Evolutionary conservation across 2,329 filamentous ascomycete genomes (phyloP).

Genomic region (Esteya vermicola): DNA sequence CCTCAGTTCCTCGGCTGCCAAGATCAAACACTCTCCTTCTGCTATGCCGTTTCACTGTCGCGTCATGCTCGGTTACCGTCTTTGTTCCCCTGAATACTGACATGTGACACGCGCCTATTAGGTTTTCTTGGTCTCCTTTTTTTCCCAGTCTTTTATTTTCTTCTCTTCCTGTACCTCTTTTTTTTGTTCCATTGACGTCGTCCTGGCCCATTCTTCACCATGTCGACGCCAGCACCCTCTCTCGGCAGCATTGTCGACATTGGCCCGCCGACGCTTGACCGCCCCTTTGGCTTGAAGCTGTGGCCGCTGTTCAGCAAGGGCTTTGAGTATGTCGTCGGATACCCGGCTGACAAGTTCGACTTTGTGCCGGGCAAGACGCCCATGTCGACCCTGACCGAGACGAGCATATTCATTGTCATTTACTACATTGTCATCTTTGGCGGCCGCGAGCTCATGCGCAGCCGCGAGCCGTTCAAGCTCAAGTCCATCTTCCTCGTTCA

Average conservation of each 20-base stretch:
- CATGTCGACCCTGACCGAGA: conserved; percentile 80
- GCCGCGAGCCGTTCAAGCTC: conserved; percentile 71
- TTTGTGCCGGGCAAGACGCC: conserved; percentile 73
- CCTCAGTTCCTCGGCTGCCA: too few relatives aligned
- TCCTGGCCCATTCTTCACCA: conserved; percentile 1
- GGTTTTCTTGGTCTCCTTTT: too few relatives aligned
- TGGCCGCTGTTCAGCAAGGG: conserved; percentile 92
- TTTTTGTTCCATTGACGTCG: neutral
- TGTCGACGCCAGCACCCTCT: conserved; percentile 5
- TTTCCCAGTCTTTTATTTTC: neutral
- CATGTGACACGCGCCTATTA: neutral
- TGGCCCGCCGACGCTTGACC: conserved; percentile 69
- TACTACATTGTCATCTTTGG: conserved; percentile 95
- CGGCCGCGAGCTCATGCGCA: conserved; percentile 83
- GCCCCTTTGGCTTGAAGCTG: conserved; percentile 78
- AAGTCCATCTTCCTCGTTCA: conserved; percentile 86
- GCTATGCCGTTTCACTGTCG: too few relatives aligned
- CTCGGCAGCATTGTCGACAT: conserved; percentile 19
- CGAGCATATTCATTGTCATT: conserved; percentile 62
- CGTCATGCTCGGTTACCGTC: conserved; percentile 11
- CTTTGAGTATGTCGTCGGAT: conserved; percentile 64
- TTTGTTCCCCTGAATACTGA: neutral
- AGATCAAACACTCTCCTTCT: too few relatives aligned
- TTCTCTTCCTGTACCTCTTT: neutral
- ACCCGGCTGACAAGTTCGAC: conserved; percentile 71